These are phyloP conservation scores for Talaromyces thailandensis DNA, from an alignment of 495 filamentous ascomycete species.

Conservation along the genomic window DNA sequence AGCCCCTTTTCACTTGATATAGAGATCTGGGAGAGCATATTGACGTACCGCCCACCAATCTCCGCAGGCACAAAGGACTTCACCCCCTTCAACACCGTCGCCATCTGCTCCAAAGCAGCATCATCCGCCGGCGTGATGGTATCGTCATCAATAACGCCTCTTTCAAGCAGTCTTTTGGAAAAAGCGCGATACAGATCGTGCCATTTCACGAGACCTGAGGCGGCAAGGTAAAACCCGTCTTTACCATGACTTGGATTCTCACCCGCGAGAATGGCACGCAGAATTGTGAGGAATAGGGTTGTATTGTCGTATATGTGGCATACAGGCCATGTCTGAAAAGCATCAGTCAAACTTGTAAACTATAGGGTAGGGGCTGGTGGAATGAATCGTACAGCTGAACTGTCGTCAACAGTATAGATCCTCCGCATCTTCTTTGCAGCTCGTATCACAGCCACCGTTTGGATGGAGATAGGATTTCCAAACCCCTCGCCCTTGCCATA, in stretches of 20 bases:
- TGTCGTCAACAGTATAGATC: constrained; percentile 28
- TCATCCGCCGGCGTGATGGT: constrained; percentile 23
- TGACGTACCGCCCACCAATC: constrained; percentile 31
- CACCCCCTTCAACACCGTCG: constrained; percentile 17
- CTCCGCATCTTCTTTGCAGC: constrained; percentile 25
- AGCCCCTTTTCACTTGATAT: not conserved
- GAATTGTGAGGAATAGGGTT: constrained; percentile 30
- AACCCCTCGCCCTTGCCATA: constrained; percentile 39
- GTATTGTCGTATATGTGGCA: constrained; percentile 37
- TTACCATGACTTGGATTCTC: constrained; percentile 26
- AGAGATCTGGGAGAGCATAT: not conserved
- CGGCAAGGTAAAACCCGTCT: constrained; percentile 41
- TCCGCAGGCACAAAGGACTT: constrained; percentile 22
- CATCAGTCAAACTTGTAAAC: not conserved
- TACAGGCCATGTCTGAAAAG: constrained; percentile 36
- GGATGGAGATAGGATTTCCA: constrained; percentile 39
- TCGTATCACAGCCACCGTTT: constrained; percentile 36
- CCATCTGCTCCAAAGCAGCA: constrained; percentile 25
- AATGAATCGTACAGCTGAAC: constrained; percentile 19
- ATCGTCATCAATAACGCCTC: constrained; percentile 22
- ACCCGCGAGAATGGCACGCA: constrained; percentile 30
- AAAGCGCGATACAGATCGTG: constrained; percentile 35
- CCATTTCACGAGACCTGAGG: constrained; percentile 37
- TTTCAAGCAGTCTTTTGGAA: constrained; percentile 27
- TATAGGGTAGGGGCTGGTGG: not conserved